Percentiles rank a stretch among this genome's conserved stretches.
These are phyloP conservation scores for Strobilomyces dryophilus DNA, from an alignment of 768 basidiomycete species.

Conservation along the genomic window DNA sequence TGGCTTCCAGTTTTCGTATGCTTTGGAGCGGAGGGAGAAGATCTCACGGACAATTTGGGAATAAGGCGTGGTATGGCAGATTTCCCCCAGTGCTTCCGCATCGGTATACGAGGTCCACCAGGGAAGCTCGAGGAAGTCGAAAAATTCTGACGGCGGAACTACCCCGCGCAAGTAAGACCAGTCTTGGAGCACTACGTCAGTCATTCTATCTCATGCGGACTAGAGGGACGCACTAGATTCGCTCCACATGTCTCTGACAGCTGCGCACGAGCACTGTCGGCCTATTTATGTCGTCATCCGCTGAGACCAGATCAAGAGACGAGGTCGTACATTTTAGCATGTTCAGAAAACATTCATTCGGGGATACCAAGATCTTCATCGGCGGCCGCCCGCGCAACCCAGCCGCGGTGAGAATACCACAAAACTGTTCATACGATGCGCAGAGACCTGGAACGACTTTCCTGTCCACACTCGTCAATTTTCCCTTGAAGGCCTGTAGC, in stretches of 20 bases:
- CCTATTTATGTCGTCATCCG: slow-evolving; percentile 1
- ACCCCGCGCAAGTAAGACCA: slow-evolving; percentile 16
- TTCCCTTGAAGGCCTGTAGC: slow-evolving; percentile 10
- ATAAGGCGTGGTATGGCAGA: slow-evolving; percentile 8
- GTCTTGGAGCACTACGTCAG: slow-evolving; percentile 5
- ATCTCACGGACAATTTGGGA: neutral
- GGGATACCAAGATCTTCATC: neutral
- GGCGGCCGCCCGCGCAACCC: neutral
- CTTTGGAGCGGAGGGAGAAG: slow-evolving; percentile 5
- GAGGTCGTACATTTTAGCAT: slow-evolving; percentile 7
- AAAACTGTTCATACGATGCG: slow-evolving; percentile 11
- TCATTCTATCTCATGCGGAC: neutral
- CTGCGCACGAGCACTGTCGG: neutral
- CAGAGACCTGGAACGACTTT: slow-evolving; percentile 6
- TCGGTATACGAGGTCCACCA: slow-evolving; percentile 13
- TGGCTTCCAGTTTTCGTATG: slow-evolving; percentile 5
- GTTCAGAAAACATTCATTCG: neutral
- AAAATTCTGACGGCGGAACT: slow-evolving; percentile 11
- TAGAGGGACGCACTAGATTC: slow-evolving; percentile 7
- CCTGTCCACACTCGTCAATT: slow-evolving; percentile 3
- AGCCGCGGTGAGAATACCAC: neutral
- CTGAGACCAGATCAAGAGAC: neutral
- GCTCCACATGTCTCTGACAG: slow-evolving; percentile 3
- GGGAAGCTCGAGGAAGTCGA: slow-evolving; percentile 9
- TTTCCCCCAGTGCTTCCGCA: neutral